Conservation (phyloP, 257 asterid genomes). For the Striga asiatica region DNA sequence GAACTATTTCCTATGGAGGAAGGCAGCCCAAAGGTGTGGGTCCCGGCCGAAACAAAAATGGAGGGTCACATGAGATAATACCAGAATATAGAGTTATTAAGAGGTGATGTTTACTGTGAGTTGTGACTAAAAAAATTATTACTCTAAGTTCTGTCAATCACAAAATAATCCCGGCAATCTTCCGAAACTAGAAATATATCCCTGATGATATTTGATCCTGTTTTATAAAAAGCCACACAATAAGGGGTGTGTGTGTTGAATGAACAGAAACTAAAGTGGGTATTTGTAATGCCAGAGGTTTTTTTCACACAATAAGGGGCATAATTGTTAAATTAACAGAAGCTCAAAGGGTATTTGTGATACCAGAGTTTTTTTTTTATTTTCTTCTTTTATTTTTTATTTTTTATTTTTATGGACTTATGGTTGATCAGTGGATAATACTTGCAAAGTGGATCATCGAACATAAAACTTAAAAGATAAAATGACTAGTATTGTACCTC, state of each 20-base stretch:
- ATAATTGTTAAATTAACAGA: too few species aligned
- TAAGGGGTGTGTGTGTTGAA: neutral
- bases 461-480: neutral
- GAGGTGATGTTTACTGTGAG: neutral
- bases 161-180: neutral
- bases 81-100: neutral
- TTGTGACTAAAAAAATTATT: neutral
- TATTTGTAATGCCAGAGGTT: neutral
- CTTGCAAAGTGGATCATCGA: neutral
- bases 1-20: conserved; percentile 54
- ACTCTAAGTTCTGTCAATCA: neutral
- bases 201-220: too few species aligned
- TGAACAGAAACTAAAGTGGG: neutral
- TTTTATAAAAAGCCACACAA: too few species aligned
- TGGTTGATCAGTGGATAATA: too few species aligned
- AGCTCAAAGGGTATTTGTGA: too few species aligned
- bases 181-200: neutral
- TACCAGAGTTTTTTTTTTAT: neutral
- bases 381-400: too few species aligned
- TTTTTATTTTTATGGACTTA: too few species aligned
- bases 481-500: conserved; percentile 44
- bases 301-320: neutral
- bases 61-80: too few species aligned
- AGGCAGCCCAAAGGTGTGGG: too few species aligned
- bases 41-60: too few species aligned